phyloP scores from a whole-genome alignment of 177 flowering plant species.

The Vitis hybrid region DNA sequence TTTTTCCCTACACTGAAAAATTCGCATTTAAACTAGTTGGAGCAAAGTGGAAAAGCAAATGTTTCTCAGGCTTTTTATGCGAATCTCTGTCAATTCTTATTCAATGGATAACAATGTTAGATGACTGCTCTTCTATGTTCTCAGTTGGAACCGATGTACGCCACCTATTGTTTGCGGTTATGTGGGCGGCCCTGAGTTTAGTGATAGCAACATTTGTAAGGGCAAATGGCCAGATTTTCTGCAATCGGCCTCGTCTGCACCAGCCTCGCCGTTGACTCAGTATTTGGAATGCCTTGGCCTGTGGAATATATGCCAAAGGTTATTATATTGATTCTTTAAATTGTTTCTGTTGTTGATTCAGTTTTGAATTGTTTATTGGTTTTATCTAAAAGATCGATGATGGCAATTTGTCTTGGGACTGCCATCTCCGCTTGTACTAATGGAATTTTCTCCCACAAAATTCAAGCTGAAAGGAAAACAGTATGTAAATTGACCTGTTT shows the following conservation, averaged over 20 bases:
- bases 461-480: too few species aligned
- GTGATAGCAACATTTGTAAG: slow-evolving; percentile 59
- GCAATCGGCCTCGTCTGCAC: slow-evolving; percentile 85
- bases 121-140: slow-evolving; percentile 5
- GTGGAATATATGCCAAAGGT: not conserved
- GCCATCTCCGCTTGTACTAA: too few species aligned
- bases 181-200: slow-evolving; percentile 74
- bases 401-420: too few species aligned
- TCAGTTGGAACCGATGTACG: slow-evolving; percentile 56
- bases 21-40: too few species aligned
- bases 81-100: too few species aligned
- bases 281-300: not conserved
- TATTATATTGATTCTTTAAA: slow-evolving; percentile 8
- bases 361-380: not conserved
- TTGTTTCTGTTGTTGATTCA: not conserved
- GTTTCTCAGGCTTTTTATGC: too few species aligned
- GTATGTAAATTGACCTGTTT: too few species aligned
- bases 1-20: too few species aligned
- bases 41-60: too few species aligned
- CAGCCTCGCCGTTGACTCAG: slow-evolving; percentile 41
- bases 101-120: too few species aligned
- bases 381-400: not conserved
- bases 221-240: slow-evolving; percentile 82
- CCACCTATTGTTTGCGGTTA: slow-evolving; percentile 60
- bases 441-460: too few species aligned